These are phyloP conservation scores for Curvularia sp. DNA, from an alignment of 2,329 filamentous ascomycete genomes.

Conservation along the genomic window DNA sequence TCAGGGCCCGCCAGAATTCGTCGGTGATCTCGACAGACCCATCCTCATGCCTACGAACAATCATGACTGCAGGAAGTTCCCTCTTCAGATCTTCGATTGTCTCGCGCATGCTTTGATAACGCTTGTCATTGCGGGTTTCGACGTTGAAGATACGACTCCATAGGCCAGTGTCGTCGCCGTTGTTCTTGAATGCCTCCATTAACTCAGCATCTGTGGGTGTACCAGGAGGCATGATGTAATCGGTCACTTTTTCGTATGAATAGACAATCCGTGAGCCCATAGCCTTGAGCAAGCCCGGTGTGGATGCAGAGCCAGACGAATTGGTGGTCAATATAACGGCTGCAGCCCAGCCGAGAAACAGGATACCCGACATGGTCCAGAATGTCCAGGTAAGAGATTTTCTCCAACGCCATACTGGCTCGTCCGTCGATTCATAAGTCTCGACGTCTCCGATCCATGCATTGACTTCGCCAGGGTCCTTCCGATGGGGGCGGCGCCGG, in stretches of 20 bases:
- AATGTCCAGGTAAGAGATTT: slow-evolving; percentile 19
- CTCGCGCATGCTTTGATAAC: slow-evolving; percentile 23
- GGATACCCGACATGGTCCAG: slow-evolving; percentile 15
- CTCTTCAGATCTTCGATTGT: slow-evolving; percentile 29
- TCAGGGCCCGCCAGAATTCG: slow-evolving; percentile 71
- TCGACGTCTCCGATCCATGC: slow-evolving; percentile 31
- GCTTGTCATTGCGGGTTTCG: slow-evolving; percentile 17
- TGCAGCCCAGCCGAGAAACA: slow-evolving; percentile 6
- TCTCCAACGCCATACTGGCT: slow-evolving; percentile 26
- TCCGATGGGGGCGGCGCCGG: slow-evolving; percentile 14
- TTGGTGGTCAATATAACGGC: slow-evolving; percentile 11
- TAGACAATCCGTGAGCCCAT: slow-evolving; percentile 24
- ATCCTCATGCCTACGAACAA: slow-evolving; percentile 60
- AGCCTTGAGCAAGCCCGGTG: slow-evolving; percentile 22
- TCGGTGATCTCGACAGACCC: slow-evolving; percentile 64
- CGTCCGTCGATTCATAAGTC: slow-evolving; percentile 19
- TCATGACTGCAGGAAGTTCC: slow-evolving; percentile 63
- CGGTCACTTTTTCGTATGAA: slow-evolving; percentile 22
- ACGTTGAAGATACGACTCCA: slow-evolving; percentile 31
- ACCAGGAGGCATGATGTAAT: slow-evolving; percentile 28
- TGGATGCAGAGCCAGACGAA: slow-evolving; percentile 11
- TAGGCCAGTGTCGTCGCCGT: slow-evolving; percentile 22
- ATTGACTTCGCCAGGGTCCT: slow-evolving; percentile 22
- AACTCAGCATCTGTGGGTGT: slow-evolving; percentile 1
- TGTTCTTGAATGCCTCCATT: slow-evolving; percentile 12